Evolutionary conservation across 768 basidiomycete genomes (phyloP).

Genomic region (Cyclocybe aegerita): DNA sequence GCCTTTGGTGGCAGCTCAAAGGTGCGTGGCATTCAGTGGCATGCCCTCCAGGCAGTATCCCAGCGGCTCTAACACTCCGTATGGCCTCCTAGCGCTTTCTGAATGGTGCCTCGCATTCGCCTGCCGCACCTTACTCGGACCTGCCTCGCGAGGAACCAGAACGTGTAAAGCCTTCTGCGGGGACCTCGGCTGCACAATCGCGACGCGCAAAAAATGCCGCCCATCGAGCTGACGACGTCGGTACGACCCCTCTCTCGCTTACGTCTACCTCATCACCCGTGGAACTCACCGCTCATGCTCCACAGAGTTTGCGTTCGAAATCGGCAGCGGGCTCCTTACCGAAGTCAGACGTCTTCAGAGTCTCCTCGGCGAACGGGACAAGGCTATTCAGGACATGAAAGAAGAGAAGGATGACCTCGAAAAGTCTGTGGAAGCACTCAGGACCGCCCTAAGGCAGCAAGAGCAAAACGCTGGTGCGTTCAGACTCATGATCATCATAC

Average conservation of each 20-base stretch:
- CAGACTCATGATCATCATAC: conserved; percentile 1
- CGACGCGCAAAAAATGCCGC: conserved; percentile 90
- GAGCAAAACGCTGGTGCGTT: conserved; percentile 76
- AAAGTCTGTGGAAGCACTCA: conserved; percentile 71
- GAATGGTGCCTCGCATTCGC: conserved; percentile 49
- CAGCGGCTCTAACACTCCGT: conserved; percentile 4
- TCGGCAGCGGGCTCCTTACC: conserved; percentile 86
- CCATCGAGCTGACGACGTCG: conserved; percentile 86
- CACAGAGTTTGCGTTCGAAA: conserved; percentile 96
- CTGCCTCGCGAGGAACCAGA: conserved; percentile 61
- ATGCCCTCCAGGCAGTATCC: background rate
- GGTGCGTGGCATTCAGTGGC: conserved; percentile 39
- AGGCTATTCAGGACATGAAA: conserved; percentile 86
- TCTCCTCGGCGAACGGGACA: conserved; percentile 88
- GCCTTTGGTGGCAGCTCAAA: conserved; percentile 61
- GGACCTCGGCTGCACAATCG: conserved; percentile 82
- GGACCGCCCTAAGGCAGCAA: conserved; percentile 72
- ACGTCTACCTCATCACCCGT: conserved; percentile 15
- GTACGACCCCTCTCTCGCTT: conserved; percentile 43
- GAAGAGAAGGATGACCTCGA: conserved; percentile 92
- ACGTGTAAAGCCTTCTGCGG: conserved; percentile 55
- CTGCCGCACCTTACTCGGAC: conserved; percentile 44
- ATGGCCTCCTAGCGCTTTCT: conserved; percentile 33
- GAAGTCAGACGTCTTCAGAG: conserved; percentile 92
- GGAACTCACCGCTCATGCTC: conserved; percentile 18